Conservation (phyloP, 805 yeast species). For the Monosporozyma servazzii region DNA sequence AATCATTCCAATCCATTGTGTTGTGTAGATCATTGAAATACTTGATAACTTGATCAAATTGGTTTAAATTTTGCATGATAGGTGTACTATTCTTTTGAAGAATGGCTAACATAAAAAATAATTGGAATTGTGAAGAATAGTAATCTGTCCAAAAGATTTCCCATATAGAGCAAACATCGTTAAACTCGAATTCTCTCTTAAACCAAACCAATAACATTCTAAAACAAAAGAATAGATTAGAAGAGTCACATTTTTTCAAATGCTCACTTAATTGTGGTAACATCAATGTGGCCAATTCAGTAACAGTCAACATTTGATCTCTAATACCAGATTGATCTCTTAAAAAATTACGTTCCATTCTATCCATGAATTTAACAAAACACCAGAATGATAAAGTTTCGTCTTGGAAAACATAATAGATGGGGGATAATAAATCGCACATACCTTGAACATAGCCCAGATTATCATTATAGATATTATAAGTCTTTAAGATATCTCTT, state of each 20-base stretch:
- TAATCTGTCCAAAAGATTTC: constrained; percentile 86
- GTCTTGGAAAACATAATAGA: constrained; percentile 58
- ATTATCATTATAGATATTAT: constrained; percentile 72
- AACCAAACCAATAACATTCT: constrained; percentile 93
- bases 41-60: constrained; percentile 86
- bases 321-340: constrained; percentile 92
- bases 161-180: constrained; percentile 76
- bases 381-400: constrained; percentile 84
- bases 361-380: constrained; percentile 77
- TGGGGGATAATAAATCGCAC: constrained; percentile 86
- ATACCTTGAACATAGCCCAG: constrained; percentile 97
- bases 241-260: constrained; percentile 78
- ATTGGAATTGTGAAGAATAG: constrained; percentile 76
- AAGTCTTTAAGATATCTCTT: constrained; percentile 74
- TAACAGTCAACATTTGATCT: constrained; percentile 72
- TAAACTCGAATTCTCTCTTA: constrained; percentile 81
- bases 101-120: constrained; percentile 83
- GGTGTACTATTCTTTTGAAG: constrained; percentile 77
- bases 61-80: constrained; percentile 59
- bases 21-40: constrained; percentile 86
- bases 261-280: constrained; percentile 77
- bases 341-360: constrained; percentile 90
- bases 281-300: constrained; percentile 83
- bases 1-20: constrained; percentile 63
- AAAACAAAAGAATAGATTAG: constrained; percentile 86